Evolutionary conservation across 2,329 filamentous ascomycete genomes (phyloP), one percentile per base, ranked within the genome.

Genomic region (Penicillium sp.): DNA sequence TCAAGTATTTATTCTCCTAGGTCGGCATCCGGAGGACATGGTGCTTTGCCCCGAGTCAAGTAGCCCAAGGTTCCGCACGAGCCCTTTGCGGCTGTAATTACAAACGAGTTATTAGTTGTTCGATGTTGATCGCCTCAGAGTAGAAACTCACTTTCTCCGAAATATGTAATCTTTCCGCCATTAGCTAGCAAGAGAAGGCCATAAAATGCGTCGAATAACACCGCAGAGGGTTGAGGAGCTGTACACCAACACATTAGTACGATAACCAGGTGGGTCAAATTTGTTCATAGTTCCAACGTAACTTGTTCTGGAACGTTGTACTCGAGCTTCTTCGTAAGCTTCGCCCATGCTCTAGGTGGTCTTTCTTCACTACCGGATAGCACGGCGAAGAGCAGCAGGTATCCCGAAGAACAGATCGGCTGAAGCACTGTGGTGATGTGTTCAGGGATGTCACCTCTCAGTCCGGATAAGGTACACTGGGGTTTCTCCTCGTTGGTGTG

Each of bases 171-270:
- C 61, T 82, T 82, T 9, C 87, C 87, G 3, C 85, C 87, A 60
- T 77, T 81, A n/a, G 85, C 82, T 0, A 89, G 79, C 1, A 89
- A 75, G 1, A 89, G 76, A 0, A 89, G 79, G 0, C 80, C 82
- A 59, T 89, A 87, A 56, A 89, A 89, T 32, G 86, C 79, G 9
- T 84, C 79, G 53, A 89, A 89, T 0, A 89, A 75, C 11, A 85
- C 81, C 0, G 85, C 84, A 1, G 85, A 87, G 0, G 87, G 87
- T 69, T 89, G 87, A 62, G 89, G 87, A 39, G 89, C 89, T 0
- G 87, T 89, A 57, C 70, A 73, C 69, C 71, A 6, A 39, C 8
- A 5, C 2, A 26, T 62, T 34, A 65, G 53, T 26, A 40, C 9
- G 13, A 13, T 2, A 24, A 24, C 3, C 22, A 24, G 22, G 3